Percentiles rank a stretch among this genome's conserved stretches.
These are phyloP conservation scores for Gracilaria domingensis DNA, from an alignment of 23 red algal genomes.

Conservation along the genomic window DNA sequence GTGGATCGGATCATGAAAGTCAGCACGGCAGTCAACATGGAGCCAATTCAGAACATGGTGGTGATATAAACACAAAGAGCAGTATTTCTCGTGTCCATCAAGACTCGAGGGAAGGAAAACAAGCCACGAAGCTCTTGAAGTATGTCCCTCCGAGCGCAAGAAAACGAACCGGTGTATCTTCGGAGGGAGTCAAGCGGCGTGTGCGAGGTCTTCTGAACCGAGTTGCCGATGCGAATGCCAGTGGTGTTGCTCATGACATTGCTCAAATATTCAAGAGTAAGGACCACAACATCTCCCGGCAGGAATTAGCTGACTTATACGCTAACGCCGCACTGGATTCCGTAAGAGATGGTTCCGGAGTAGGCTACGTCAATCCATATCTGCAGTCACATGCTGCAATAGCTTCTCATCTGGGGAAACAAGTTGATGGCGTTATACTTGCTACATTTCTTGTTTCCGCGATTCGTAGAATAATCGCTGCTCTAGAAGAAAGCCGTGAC, in stretches of 20 bases:
- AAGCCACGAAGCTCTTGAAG: conserved; percentile 18
- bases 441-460: conserved; percentile 43
- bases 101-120: conserved; percentile 1
- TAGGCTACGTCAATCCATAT: conserved; percentile 62
- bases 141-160: conserved; percentile 55
- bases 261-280: conserved; percentile 28
- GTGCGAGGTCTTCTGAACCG: conserved; percentile 62
- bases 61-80: neutral
- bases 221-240: conserved; percentile 53
- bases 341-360: conserved; percentile 55
- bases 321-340: conserved; percentile 44
- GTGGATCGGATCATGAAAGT: conserved; percentile 18
- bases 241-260: conserved; percentile 31
- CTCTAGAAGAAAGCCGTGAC: conserved; percentile 41
- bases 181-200: conserved; percentile 19
- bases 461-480: conserved; percentile 17
- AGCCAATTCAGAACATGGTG: neutral
- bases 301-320: conserved; percentile 19
- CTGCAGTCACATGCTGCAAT: conserved; percentile 61
- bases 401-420: conserved; percentile 39
- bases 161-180: conserved; percentile 7
- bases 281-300: conserved; percentile 21
- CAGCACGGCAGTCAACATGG: conserved; percentile 26
- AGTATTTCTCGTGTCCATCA: neutral
- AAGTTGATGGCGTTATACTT: conserved; percentile 35